Evolutionary conservation across 768 basidiomycete species (phyloP), one percentile per base, ranked within the genome.

Genomic region (Amyloporia xantha): DNA sequence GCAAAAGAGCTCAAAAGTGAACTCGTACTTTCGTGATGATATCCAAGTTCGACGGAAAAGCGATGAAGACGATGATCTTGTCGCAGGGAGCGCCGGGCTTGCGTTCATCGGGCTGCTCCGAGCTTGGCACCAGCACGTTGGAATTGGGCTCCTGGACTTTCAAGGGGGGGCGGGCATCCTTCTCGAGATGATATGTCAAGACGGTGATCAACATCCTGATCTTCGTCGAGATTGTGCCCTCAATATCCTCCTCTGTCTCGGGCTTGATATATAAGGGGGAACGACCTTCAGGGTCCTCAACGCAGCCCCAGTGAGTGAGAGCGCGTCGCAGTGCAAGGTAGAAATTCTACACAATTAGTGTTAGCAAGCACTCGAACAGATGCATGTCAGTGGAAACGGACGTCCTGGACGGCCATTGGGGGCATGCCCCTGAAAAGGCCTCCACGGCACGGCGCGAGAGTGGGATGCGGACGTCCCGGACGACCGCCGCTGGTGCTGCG

Each of bases 21-120:
- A 7, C 42, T 49, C 52, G 33, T 21, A 55, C 52, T 13, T 57
- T 41, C 1, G 41, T 1, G 0, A 58, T 49, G 0, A 47, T 37
- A 2, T 35, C 20, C 15, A 52, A 52, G 0, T 42, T 53, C 0
- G 44, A 45, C 0, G 54, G 49, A 17, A 59, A 59, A 0, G 54
- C 51, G 0, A 45, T 39, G 23, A 49, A 59, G 0, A 59, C 30
- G 5, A 59, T 25, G n/a, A 59, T 54, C 0, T 43, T 41, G 28
- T 59, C 58, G 5, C 44, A 19, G 20, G 11, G 6, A 11, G 20
- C 42, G 10, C 23, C 42, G 13, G 42, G 39, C 7, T 9, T 9
- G 19, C 19, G 39, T 9, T 11, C 39, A 19, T 10, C 39, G 19
- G 39, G 7, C 39, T 20, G 12, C 7, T 20, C 20, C 19, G 10